A percentile compares a stretch with the other conserved stretches of the same genome.
phyloP scores from a whole-genome alignment of 2,329 filamentous ascomycete species.

The Claviceps pusilla region DNA sequence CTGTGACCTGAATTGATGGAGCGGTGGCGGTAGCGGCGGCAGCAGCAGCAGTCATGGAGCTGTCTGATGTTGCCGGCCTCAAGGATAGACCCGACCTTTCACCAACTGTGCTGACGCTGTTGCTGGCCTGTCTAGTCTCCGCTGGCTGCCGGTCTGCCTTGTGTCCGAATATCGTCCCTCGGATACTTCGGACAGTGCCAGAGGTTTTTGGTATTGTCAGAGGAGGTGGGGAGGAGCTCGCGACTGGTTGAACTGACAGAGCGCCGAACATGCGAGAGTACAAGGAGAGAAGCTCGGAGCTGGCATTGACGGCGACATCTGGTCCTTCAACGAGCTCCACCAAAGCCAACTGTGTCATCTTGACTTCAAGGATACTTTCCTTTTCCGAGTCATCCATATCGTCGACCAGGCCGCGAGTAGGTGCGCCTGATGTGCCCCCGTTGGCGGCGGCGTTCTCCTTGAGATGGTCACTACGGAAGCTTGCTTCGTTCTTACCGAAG shows the following conservation, averaged over 20 bases:
- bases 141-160: slow-evolving; percentile 31
- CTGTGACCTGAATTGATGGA: slow-evolving; percentile 64
- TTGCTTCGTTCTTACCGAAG: slow-evolving; percentile 45
- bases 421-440: slow-evolving; percentile 8
- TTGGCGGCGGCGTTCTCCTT: slow-evolving; percentile 37
- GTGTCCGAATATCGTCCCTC: slow-evolving; percentile 63
- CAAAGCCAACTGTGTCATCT: slow-evolving; percentile 83
- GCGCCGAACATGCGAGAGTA: slow-evolving; percentile 67
- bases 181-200: slow-evolving; percentile 54
- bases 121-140: slow-evolving; percentile 24
- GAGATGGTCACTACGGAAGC: slow-evolving; percentile 51
- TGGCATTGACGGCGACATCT: slow-evolving; percentile 73
- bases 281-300: slow-evolving; percentile 67
- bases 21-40: slow-evolving; percentile 22
- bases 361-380: slow-evolving; percentile 77
- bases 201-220: slow-evolving; percentile 51
- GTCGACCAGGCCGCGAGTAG: slow-evolving; percentile 44
- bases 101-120: slow-evolving; percentile 17
- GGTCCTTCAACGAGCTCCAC: slow-evolving; percentile 73
- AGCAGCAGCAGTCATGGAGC: slow-evolving; percentile 16
- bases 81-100: slow-evolving; percentile 21
- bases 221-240: slow-evolving; percentile 14
- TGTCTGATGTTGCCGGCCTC: slow-evolving; percentile 27
- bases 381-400: slow-evolving; percentile 75
- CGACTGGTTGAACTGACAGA: slow-evolving; percentile 30